phyloP scores from a whole-genome alignment of 2,329 filamentous ascomycete genomes.

The Colletotrichum cereale region DNA sequence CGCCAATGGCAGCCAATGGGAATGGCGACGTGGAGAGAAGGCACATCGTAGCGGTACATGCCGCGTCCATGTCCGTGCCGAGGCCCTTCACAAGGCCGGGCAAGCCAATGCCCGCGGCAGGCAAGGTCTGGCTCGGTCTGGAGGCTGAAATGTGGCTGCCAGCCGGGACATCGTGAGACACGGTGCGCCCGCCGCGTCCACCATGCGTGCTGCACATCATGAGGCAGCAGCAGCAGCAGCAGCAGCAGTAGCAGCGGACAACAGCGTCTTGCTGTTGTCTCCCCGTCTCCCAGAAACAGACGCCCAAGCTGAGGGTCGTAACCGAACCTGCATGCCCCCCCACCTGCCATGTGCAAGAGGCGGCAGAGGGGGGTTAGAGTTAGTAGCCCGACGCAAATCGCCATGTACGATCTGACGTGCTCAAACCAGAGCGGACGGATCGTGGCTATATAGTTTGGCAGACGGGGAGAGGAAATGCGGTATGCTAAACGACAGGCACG shows the following conservation, averaged over 20 bases:
- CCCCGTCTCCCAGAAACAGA: neutral
- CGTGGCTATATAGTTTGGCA: slow-evolving; percentile 15
- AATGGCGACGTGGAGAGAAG: neutral
- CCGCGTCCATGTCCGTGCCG: neutral
- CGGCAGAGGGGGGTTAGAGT: slow-evolving; percentile 1
- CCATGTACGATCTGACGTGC: slow-evolving; percentile 9
- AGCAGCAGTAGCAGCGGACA: too few species aligned
- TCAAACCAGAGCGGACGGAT: neutral
- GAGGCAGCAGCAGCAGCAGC: neutral
- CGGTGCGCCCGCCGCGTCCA: neutral
- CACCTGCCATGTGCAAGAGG: neutral
- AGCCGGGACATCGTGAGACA: slow-evolving; percentile 13
- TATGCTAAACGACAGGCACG: neutral
- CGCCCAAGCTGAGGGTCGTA: neutral
- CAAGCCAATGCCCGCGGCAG: neutral
- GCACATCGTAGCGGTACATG: neutral
- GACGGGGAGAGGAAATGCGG: slow-evolving; percentile 4
- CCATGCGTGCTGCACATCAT: neutral
- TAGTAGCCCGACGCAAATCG: neutral
- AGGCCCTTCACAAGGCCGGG: neutral
- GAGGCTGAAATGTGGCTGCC: slow-evolving; percentile 29
- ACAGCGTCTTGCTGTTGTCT: neutral
- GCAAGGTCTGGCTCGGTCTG: slow-evolving; percentile 4
- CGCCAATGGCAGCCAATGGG: slow-evolving; percentile 16
- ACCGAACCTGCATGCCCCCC: neutral